Evolutionary conservation across 805 yeast species (phyloP).

Genomic region (Cyberlindnera xishuangbannaensis): DNA sequence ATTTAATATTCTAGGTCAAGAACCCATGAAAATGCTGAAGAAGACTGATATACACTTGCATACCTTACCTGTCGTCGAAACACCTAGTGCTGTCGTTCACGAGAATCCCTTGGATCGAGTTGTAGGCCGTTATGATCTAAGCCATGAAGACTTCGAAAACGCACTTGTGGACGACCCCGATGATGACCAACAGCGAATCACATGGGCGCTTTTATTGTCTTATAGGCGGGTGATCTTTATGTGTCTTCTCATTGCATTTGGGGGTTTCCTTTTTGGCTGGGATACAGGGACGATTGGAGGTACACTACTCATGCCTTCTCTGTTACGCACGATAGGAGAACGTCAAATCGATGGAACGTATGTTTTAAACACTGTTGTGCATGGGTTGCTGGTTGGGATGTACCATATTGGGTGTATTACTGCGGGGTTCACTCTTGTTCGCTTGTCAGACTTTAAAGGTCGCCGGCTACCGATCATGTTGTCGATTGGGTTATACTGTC

Average conservation of each 20-base stretch:
- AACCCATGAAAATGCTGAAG: no score
- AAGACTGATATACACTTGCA: no score
- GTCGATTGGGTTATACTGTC: slow-evolving; percentile 47
- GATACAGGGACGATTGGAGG: slow-evolving; percentile 75
- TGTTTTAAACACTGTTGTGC: slow-evolving; percentile 5
- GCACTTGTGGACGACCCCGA: neutral
- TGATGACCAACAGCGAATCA: neutral
- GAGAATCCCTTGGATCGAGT: no score
- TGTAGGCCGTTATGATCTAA: no score
- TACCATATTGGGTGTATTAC: slow-evolving; percentile 68
- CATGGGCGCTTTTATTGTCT: slow-evolving; percentile 4
- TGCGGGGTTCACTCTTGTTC: slow-evolving; percentile 57
- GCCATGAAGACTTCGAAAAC: neutral
- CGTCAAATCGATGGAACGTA: slow-evolving; percentile 31
- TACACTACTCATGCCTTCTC: slow-evolving; percentile 56
- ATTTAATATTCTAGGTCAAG: no score
- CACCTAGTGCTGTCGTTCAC: no score
- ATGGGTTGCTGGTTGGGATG: slow-evolving; percentile 44
- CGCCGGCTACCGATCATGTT: slow-evolving; percentile 52
- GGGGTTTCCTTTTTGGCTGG: slow-evolving; percentile 70
- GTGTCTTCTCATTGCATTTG: slow-evolving; percentile 52
- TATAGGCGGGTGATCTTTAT: slow-evolving; percentile 9
- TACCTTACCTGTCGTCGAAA: no score
- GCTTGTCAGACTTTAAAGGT: slow-evolving; percentile 53
- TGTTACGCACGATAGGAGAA: slow-evolving; percentile 44